phyloP scores from a whole-genome alignment of 1,139 yeast genomes.

The Candida neerlandica region DNA sequence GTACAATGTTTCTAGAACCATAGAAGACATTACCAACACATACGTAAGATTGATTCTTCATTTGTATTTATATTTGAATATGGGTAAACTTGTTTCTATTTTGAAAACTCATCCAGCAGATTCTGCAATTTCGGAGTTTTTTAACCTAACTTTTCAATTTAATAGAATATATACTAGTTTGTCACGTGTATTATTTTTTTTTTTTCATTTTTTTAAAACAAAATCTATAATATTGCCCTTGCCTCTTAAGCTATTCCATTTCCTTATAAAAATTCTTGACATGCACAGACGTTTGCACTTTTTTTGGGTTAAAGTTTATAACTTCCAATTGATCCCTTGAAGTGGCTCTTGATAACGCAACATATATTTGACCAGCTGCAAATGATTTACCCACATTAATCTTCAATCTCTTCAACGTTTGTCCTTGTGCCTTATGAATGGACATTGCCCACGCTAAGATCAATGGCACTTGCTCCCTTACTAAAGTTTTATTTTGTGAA shows the following conservation, averaged over 20 bases:
- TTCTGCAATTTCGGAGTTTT: too few relatives aligned
- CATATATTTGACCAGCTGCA: conserved; percentile 95
- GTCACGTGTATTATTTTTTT: too few relatives aligned
- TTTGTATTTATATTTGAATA: too few relatives aligned
- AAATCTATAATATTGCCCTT: too few relatives aligned
- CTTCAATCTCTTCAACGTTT: conserved; percentile 67
- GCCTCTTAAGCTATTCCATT: neutral
- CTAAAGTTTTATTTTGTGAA: neutral
- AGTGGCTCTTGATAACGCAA: conserved; percentile 86
- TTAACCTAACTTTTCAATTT: too few relatives aligned
- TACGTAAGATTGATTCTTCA: too few relatives aligned
- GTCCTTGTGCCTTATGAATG: conserved; percentile 97
- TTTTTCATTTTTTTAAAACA: too few relatives aligned
- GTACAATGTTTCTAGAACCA: too few relatives aligned
- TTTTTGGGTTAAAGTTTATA: conserved; percentile 59
- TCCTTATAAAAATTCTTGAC: conserved; percentile 61
- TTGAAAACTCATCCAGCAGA: too few relatives aligned
- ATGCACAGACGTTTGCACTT: conserved; percentile 61
- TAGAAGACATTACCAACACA: too few relatives aligned
- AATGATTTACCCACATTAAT: conserved; percentile 33
- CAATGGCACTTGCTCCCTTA: conserved; percentile 68
- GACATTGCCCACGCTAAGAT: conserved; percentile 95
- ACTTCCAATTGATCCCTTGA: conserved; percentile 80
- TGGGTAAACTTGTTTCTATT: too few relatives aligned
- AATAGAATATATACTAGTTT: too few relatives aligned